These are phyloP conservation scores for Pleoardoris graminearum DNA, from an alignment of 2,329 filamentous ascomycete species.

Conservation along the genomic window DNA sequence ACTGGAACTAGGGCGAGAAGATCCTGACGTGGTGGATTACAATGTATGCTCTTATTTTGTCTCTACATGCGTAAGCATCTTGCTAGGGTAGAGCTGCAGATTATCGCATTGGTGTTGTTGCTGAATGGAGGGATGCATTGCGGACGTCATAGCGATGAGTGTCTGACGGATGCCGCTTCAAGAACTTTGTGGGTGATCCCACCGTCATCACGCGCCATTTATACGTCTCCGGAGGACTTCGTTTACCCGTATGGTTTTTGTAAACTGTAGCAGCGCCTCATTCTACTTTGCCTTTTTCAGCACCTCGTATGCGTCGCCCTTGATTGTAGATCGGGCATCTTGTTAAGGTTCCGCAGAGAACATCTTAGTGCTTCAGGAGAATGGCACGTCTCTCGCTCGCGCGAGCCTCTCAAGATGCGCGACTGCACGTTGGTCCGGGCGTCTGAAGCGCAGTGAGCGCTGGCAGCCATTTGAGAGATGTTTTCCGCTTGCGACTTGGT, in stretches of 20 bases:
- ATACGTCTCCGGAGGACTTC: slow-evolving; percentile 23
- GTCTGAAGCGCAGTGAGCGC: slow-evolving; percentile 25
- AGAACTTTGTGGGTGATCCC: not conserved
- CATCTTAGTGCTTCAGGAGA: slow-evolving; percentile 29
- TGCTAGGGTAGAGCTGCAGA: not conserved
- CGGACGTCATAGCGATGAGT: too few species aligned
- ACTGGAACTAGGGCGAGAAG: not conserved
- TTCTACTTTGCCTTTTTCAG: slow-evolving; percentile 22
- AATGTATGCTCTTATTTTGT: not conserved
- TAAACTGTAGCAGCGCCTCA: slow-evolving; percentile 20
- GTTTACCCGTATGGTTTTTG: slow-evolving; percentile 17
- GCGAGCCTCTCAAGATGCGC: slow-evolving; percentile 33
- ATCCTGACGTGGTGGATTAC: slow-evolving; percentile 2
- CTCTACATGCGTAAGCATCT: not conserved
- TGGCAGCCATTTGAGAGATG: slow-evolving; percentile 22
- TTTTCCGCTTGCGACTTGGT: slow-evolving; percentile 17
- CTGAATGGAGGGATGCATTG: too few species aligned
- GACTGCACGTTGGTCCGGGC: slow-evolving; percentile 38
- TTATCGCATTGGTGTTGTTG: too few species aligned
- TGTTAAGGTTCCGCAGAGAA: slow-evolving; percentile 19
- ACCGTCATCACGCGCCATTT: not conserved
- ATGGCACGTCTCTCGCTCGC: slow-evolving; percentile 25
- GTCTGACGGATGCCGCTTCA: not conserved
- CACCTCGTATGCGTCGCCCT: slow-evolving; percentile 11
- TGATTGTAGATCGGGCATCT: slow-evolving; percentile 10